Evolutionary conservation across 805 yeast species (phyloP).

Genomic region (Dipodascus albidus): DNA sequence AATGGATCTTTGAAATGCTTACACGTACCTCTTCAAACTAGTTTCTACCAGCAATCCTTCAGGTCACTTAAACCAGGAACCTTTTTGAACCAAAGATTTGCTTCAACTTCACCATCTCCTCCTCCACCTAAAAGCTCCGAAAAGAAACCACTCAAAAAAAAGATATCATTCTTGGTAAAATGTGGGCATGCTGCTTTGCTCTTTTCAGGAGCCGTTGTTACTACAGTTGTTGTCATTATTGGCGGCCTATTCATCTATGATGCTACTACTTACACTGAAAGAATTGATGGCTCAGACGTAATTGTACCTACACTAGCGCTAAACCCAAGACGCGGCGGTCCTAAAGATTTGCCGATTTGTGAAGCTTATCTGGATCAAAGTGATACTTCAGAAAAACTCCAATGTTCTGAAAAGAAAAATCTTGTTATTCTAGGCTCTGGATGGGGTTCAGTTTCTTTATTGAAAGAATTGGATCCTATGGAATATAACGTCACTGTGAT

Average conservation of each 20-base stretch:
- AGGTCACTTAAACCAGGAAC: too few species aligned
- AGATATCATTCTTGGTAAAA: neutral
- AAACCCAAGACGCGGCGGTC: slow-evolving; percentile 51
- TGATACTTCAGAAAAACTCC: slow-evolving; percentile 30
- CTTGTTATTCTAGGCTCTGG: slow-evolving; percentile 57
- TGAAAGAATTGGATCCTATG: slow-evolving; percentile 39
- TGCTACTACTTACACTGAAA: neutral
- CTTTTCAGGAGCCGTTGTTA: neutral
- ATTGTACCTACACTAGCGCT: slow-evolving; percentile 42
- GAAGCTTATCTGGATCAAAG: slow-evolving; percentile 44
- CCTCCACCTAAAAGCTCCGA: neutral
- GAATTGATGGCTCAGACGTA: slow-evolving; percentile 21
- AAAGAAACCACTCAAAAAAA: too few species aligned
- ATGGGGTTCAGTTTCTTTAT: slow-evolving; percentile 57
- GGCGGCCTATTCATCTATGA: neutral
- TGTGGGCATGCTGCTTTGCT: neutral
- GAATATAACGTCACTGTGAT: slow-evolving; percentile 56
- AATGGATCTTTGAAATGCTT: too few species aligned
- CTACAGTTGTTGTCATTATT: neutral
- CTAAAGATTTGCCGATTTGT: slow-evolving; percentile 56
- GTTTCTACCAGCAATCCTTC: too few species aligned
- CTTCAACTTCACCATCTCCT: neutral
- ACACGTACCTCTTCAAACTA: too few species aligned
- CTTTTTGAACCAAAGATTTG: too few species aligned
- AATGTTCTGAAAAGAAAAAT: slow-evolving; percentile 31